phyloP scores from a whole-genome alignment of 1,284 basidiomycete genomes.

The Tilletia indica region DNA sequence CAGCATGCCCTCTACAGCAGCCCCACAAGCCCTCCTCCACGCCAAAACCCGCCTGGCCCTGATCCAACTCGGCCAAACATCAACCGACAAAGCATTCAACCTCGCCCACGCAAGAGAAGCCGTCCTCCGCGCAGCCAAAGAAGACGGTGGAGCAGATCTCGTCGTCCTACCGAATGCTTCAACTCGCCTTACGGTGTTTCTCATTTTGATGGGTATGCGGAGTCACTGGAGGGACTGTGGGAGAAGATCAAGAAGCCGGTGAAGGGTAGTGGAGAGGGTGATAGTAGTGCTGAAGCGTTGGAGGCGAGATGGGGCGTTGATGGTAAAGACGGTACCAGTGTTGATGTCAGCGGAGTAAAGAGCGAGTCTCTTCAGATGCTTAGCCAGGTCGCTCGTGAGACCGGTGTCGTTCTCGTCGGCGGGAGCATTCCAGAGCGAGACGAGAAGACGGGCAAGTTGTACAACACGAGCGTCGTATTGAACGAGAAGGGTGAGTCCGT shows the following conservation, averaged over 20 bases:
- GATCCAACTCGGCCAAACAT: conserved; percentile 49
- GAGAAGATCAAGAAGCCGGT: conserved; percentile 44
- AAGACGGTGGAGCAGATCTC: conserved; percentile 39
- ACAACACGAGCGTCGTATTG: conserved; percentile 65
- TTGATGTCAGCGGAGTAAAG: conserved; percentile 60
- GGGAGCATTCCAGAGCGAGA: conserved; percentile 61
- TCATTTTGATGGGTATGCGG: conserved; percentile 56
- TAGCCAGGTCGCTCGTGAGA: conserved; percentile 75
- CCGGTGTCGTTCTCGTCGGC: conserved; percentile 84
- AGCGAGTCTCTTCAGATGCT: conserved; percentile 82
- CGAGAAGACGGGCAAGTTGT: conserved; percentile 42
- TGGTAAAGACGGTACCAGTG: conserved; percentile 51
- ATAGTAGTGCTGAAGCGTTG: neutral
- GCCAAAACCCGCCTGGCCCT: conserved; percentile 38
- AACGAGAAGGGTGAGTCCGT: conserved; percentile 69
- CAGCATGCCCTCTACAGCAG: neutral
- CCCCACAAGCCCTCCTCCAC: neutral
- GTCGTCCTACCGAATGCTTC: conserved; percentile 74
- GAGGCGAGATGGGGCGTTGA: conserved; percentile 21
- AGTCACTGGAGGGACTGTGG: conserved; percentile 46
- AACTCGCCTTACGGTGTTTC: conserved; percentile 91
- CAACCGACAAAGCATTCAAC: conserved; percentile 47
- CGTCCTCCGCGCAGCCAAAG: conserved; percentile 27
- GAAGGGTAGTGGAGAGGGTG: too few relatives aligned
- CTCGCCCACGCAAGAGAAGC: conserved; percentile 42